Evolutionary conservation across 2,329 filamentous ascomycete genomes (phyloP).

Genomic region (Trichophyton rubrum): DNA sequence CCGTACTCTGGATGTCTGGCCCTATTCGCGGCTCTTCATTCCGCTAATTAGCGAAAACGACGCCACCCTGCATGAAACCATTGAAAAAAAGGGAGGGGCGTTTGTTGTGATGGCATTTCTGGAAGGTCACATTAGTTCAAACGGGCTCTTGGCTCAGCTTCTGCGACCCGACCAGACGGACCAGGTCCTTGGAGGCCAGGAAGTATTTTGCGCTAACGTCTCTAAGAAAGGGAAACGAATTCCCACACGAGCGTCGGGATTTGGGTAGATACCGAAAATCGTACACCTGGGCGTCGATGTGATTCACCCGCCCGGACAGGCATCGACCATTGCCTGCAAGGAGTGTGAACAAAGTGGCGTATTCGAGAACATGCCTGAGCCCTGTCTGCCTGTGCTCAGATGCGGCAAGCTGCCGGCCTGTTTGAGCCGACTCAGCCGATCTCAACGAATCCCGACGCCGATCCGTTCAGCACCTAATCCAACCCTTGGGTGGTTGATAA

Average conservation of each 20-base stretch:
- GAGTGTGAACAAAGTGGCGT: not conserved
- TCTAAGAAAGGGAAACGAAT: too few relatives aligned
- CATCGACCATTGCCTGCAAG: not conserved
- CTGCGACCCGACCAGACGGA: not conserved
- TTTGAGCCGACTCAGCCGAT: not conserved
- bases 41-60: conserved; percentile 2
- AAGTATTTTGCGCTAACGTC: not conserved
- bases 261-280: conserved; percentile 3
- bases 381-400: not conserved
- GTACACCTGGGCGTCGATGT: not conserved
- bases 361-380: conserved; percentile 3
- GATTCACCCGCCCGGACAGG: not conserved
- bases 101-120: conserved; percentile 1
- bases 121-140: conserved; percentile 3
- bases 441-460: not conserved
- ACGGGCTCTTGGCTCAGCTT: conserved; percentile 3
- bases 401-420: not conserved
- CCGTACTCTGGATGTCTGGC: not conserved
- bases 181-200: not conserved
- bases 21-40: not conserved
- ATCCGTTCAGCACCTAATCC: not conserved
- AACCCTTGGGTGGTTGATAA: not conserved
- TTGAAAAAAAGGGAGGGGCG: not conserved
- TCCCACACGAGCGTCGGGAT: conserved; percentile 1
- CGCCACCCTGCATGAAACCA: not conserved